Percentiles rank a stretch among this genome's conserved stretches.
phyloP scores from a whole-genome alignment of 2,329 filamentous ascomycete genomes.

The Scolecobasidium constrictum region DNA sequence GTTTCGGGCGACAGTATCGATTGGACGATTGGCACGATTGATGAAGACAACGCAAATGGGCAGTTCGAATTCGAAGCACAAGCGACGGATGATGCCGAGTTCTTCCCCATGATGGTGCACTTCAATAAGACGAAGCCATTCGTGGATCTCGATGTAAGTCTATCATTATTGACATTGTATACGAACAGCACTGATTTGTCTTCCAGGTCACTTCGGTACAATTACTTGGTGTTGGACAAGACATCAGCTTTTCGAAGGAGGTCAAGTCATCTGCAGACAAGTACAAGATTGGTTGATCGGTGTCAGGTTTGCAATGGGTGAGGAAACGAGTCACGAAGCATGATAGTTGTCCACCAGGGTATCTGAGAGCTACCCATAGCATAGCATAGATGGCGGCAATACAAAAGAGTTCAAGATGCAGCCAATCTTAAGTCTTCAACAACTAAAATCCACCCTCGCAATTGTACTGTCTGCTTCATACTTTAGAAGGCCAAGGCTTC shows the following conservation, averaged over 20 bases:
- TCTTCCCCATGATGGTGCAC: slow-evolving; percentile 92
- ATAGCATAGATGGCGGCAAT: no score
- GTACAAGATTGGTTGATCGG: slow-evolving; percentile 51
- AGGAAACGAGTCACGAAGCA: no score
- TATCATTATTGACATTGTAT: slow-evolving; percentile 1
- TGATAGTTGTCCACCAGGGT: no score
- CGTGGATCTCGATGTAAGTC: slow-evolving; percentile 84
- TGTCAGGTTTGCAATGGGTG: no score
- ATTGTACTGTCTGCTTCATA: no score
- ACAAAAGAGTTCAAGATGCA: no score
- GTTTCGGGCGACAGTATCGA: slow-evolving; percentile 86
- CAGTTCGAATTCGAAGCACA: slow-evolving; percentile 93
- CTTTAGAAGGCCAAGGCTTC: no score
- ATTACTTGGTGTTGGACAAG: slow-evolving; percentile 63
- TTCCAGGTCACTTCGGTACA: slow-evolving; percentile 55
- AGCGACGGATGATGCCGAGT: slow-evolving; percentile 79
- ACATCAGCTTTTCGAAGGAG: slow-evolving; percentile 74
- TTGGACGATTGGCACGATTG: slow-evolving; percentile 83
- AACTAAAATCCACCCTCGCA: no score
- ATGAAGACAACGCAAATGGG: slow-evolving; percentile 70
- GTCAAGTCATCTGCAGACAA: slow-evolving; percentile 65
- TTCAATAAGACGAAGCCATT: slow-evolving; percentile 82
- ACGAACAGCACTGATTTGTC: not conserved
- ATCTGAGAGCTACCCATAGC: no score
- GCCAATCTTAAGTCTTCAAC: no score